Base-by-base conservation (phyloP, 805 yeast species). In the Kluyveromyces nonfermentans region DNA sequence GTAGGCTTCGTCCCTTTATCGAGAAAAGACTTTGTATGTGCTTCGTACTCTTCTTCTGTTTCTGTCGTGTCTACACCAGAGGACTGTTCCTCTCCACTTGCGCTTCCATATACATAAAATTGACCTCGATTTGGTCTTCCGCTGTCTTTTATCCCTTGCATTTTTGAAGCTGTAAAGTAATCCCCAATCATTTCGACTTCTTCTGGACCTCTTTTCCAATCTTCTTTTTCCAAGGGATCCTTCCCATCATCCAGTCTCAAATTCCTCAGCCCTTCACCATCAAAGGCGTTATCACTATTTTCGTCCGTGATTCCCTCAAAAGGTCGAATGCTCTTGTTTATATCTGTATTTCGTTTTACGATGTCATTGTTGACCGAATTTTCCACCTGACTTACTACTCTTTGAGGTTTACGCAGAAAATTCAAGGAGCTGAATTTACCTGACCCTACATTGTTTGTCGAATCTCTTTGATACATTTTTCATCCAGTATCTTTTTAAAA, bases 321-420 rank as follows among this genome's bases (percentile, higher is more conserved):
- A 10, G 28, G 10, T 17, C 16, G 20, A 3, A 28, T 38, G 34
- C 34, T 25, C 31, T 38, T 38, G 45, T 59, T 59, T 38, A 50
- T 33, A 34, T 50, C 46, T 18, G 60, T 57, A 40, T 59, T 54
- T 35, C 62, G 54, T 31, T 51, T 47, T 25, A 60, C 40, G 38
- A 52, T 55, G 18, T 60, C 62, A 9, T 59, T 62, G 5, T 57
- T 50, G 31, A 48, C 44, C 40, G 50, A 31, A 35, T 48, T 44
- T 19, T 47, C 46, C 25, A 50, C 38, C 33, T 50, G 54, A 10
- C 51, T 43, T 3, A 54, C 55, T 17, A 38, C 28, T 28, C 65
- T 47, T 40, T 54, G 56, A 7, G 65, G 65, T 41, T 52, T 59
- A 42, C 53, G 58, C 40, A 60, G 40, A 41, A 52, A 59, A 19